phyloP scores from a whole-genome alignment of 495 filamentous ascomycete species.

The Xylaria bambusicola region DNA sequence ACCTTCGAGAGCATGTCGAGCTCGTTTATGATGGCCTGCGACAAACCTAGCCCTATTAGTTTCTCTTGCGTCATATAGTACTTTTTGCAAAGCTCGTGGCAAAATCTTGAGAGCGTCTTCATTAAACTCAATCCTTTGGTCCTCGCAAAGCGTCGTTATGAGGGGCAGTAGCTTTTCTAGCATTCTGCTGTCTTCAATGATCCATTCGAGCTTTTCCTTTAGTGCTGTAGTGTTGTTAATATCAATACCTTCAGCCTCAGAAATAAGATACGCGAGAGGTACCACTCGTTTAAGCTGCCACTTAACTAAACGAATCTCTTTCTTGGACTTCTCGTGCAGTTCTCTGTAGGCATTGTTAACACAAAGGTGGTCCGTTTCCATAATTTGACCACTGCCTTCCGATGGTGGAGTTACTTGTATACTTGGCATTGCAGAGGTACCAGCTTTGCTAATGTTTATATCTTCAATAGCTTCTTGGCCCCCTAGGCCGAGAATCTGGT shows the following conservation, averaged over 20 bases:
- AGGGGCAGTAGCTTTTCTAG: conserved; percentile 24
- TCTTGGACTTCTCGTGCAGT: conserved; percentile 12
- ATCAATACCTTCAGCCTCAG: conserved; percentile 23
- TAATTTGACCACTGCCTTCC: not conserved
- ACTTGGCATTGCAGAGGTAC: not conserved
- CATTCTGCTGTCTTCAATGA: conserved; percentile 23
- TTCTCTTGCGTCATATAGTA: not conserved
- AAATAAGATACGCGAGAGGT: conserved; percentile 20
- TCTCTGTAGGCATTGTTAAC: conserved; percentile 16
- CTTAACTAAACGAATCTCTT: conserved; percentile 13
- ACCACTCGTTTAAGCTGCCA: too few relatives aligned
- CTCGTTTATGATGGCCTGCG: not conserved
- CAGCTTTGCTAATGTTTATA: not conserved
- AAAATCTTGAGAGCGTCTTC: not conserved
- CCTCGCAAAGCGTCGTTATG: conserved; percentile 20
- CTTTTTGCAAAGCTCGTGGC: not conserved
- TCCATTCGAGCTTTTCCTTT: conserved; percentile 7
- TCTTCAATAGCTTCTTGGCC: not conserved
- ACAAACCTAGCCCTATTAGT: not conserved
- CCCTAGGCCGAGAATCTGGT: not conserved
- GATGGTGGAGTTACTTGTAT: conserved; percentile 5
- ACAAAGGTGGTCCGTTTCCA: not conserved
- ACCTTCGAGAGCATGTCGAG: not conserved
- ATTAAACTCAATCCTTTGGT: conserved; percentile 15
- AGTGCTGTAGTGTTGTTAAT: conserved; percentile 7